Percentiles rank a stretch among this genome's conserved stretches.
phyloP scores from a whole-genome alignment of 495 filamentous ascomycete genomes.

The Massariosphaeria phaeospora region DNA sequence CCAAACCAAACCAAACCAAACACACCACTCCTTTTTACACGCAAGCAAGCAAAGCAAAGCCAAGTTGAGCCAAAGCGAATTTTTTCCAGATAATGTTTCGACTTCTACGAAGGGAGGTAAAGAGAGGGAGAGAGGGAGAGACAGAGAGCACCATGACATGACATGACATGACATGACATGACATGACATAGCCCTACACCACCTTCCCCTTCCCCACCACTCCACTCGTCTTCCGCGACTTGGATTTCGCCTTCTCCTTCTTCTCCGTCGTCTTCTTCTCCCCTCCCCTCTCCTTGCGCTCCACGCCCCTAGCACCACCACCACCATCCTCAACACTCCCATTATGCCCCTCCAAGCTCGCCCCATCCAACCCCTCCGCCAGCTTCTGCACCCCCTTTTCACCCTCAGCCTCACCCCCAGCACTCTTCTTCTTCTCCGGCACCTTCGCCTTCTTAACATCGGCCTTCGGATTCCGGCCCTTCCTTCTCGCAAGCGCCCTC shows the following conservation, averaged over 20 bases:
- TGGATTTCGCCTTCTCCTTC: slow-evolving; percentile 7
- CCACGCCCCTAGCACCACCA: slow-evolving; percentile 3
- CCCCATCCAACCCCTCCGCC: not conserved
- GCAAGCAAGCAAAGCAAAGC: too few relatives aligned
- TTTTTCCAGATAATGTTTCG: too few relatives aligned
- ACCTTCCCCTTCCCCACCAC: slow-evolving; percentile 9
- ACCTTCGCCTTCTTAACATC: slow-evolving; percentile 39
- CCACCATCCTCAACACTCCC: slow-evolving; percentile 2
- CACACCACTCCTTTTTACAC: too few relatives aligned
- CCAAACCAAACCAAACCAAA: too few relatives aligned
- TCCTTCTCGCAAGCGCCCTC: slow-evolving; percentile 55
- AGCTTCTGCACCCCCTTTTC: slow-evolving; percentile 4
- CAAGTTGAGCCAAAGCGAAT: too few relatives aligned
- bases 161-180: too few relatives aligned
- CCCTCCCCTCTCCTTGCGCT: slow-evolving; percentile 8
- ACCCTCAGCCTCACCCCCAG: too few relatives aligned
- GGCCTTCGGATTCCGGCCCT: slow-evolving; percentile 61
- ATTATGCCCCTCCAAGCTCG: not conserved
- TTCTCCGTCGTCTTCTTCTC: slow-evolving; percentile 11
- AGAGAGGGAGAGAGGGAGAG: too few relatives aligned
- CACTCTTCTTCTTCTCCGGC: too few relatives aligned
- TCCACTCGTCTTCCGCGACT: slow-evolving; percentile 9
- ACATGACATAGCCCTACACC: not conserved
- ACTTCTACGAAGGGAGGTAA: too few relatives aligned
- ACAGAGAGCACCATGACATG: too few relatives aligned